Evolutionary conservation across 2,329 filamentous ascomycete species (phyloP).

Genomic region (Verticillium nubilum): DNA sequence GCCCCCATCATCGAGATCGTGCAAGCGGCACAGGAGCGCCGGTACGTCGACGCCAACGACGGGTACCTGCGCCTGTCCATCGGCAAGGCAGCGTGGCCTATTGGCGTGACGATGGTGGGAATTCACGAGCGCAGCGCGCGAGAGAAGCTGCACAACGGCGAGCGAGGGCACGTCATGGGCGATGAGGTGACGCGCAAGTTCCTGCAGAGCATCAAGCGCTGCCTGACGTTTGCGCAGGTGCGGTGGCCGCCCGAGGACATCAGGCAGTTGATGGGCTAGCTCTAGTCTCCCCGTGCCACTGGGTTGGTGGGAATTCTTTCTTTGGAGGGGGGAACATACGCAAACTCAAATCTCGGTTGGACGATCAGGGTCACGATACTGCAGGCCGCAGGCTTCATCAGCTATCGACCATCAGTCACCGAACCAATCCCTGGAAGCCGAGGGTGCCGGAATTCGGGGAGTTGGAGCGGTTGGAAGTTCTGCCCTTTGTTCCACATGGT

Average conservation of each 20-base stretch:
- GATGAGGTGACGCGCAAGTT: conserved; percentile 95
- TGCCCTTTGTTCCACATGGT: not conserved
- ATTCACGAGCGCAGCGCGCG: conserved; percentile 95
- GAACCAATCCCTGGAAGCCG: not conserved
- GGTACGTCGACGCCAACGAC: conserved; percentile 95
- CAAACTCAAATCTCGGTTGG: not conserved
- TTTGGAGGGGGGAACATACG: not conserved
- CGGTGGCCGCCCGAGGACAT: conserved; percentile 93
- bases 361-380: not conserved
- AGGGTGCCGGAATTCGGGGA: not conserved
- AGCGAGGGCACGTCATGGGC: conserved; percentile 92
- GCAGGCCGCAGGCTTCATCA: not conserved
- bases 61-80: conserved; percentile 91
- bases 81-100: conserved; percentile 96
- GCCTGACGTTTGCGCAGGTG: conserved; percentile 92
- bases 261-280: conserved; percentile 84
- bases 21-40: conserved; percentile 77
- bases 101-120: conserved; percentile 99
- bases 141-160: conserved; percentile 87
- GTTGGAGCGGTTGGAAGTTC: not conserved
- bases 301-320: not conserved
- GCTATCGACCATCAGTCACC: not conserved
- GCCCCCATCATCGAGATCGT: conserved; percentile 88
- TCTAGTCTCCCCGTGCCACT: not conserved
- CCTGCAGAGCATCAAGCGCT: conserved; percentile 95